Base-by-base conservation (phyloP, 2,329 filamentous ascomycete genomes). In the Nannizziopsis barbatae region DNA sequence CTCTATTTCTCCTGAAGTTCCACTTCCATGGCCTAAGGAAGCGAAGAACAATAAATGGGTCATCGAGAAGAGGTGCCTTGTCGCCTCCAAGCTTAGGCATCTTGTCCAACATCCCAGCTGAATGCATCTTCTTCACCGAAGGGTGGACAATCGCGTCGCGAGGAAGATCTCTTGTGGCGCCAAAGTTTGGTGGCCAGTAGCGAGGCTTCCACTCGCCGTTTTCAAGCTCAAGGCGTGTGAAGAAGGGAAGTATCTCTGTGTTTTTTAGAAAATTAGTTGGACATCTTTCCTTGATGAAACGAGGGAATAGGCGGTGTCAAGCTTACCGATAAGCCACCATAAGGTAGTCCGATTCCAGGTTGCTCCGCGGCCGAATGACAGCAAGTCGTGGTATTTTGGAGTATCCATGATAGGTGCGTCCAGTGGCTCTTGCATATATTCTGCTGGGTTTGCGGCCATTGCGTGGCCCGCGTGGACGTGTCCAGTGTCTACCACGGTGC, bases 161-260 rank as follows among this genome's bases (percentile, higher is more conserved):
- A 5, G 64, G 64, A 17, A 66, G 58, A 47, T 67, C 64, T 38
- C 64, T 55, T 3, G 52, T 39, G 2, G 63, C 57, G 1, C 64
- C 64, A 30, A 62, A 50, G 50, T 65, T 66, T 8, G 64, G 64
- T n/a, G 64, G 64, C 41, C 58, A 57, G 50, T 60, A 58, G 7
- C 60, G 57, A 2, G 61, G 60, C 10, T 64, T 55, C 64, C 64
- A 67, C 53, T 61, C 60, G 2, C 59, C 62, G 0, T 60, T 42
- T 49, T 64, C 61, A 17, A 65, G 58, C 48, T 67, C 64, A 12
- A 65, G 59, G 10, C 64, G 60, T 8, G 59, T 62, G 47, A 65
- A 63, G 37, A 66, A 49, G 2, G 64, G 64, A 30, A 67, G 57
- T 22, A 62, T 52, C 55, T 67, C 64, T 65, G 45, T 35, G 32